Conservation (phyloP, 73 alveolate species). For the Uronychia binucleata region DNA sequence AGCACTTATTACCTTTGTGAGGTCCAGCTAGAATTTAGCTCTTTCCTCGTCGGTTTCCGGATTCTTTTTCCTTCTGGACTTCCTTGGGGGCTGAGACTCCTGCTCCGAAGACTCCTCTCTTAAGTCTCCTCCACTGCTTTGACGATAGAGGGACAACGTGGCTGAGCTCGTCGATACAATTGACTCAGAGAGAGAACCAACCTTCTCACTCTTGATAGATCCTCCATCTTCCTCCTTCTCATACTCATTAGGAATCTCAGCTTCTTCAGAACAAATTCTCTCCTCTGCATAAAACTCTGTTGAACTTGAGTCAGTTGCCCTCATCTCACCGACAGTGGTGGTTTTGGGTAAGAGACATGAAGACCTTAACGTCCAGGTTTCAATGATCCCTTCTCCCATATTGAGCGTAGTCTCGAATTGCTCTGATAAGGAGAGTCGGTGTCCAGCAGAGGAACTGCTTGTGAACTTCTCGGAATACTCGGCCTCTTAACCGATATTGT, state of each 20-base stretch:
- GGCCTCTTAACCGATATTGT: not conserved
- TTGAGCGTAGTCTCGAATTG: not conserved
- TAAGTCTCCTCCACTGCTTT: too few relatives aligned
- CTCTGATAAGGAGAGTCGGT: not conserved
- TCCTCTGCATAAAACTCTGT: not conserved
- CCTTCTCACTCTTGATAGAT: too few relatives aligned
- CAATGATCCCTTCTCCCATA: not conserved
- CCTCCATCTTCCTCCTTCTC: too few relatives aligned
- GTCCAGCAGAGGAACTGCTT: not conserved
- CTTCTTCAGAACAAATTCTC: not conserved
- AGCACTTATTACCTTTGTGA: not conserved
- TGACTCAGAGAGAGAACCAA: too few relatives aligned
- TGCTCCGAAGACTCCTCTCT: not conserved
- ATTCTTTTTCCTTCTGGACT: not conserved
- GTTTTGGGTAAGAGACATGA: not conserved
- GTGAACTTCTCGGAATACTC: not conserved
- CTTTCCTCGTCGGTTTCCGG: conserved; percentile 2
- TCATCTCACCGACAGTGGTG: too few relatives aligned
- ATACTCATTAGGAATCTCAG: not conserved
- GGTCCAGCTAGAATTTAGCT: not conserved
- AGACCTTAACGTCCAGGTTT: not conserved
- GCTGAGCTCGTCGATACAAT: too few relatives aligned
- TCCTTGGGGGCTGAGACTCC: not conserved
- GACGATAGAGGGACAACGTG: too few relatives aligned
- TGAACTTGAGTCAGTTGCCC: too few relatives aligned